Evolutionary conservation across 2,329 filamentous ascomycete species (phyloP), one percentile per base, ranked within the genome.

Genomic region (Clathrospora elynae): DNA sequence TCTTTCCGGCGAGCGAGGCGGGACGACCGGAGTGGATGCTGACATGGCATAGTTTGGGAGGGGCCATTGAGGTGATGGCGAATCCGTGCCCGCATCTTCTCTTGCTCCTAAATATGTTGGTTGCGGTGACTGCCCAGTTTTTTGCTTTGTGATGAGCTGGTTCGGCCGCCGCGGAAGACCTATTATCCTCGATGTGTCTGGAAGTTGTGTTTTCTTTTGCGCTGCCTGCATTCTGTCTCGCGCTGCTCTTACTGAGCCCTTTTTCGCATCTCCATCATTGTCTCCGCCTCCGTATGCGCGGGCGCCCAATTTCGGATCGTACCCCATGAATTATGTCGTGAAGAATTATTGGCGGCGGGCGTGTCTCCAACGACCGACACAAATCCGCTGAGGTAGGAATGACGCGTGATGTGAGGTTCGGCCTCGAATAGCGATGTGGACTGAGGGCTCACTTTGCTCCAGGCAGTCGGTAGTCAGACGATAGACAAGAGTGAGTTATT

Each of bases 21-120:
- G 55, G 22, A 53, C 40, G 5, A 45, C 47, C 4, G 50, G 68
- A 56, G 35, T 59, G 39, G 61, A 53, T 6, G 59, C 63, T 17
- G 56, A 40, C 17, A 57, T 49, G 22, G 60, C 43, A 33, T 66
- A 62, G 49, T 71, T 66, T n/a, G 71, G 63, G 7, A 77, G 62
- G 34, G 75, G 74, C 75, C 75, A 78, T 60, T 75, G 71, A 24
- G 71, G 69, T 46, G 67, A 64, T 35, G 71, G 71, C 7, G 71
- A 64, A 4, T 51, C 40, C 11, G 53, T 45, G 14, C 49, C 38
- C 31, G 25, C 38, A 26, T 55, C 42, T 12, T 42, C 49, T 35
- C 50, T 54, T 12, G 20, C 50, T 5, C 51, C 51, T 14, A 53
- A 51, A 12, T 55, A 54, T 6, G 57, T 43, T 13, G 45, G 37